These are phyloP conservation scores for Clonostachys solani DNA, from an alignment of 2,329 filamentous ascomycete genomes.

Conservation along the genomic window DNA sequence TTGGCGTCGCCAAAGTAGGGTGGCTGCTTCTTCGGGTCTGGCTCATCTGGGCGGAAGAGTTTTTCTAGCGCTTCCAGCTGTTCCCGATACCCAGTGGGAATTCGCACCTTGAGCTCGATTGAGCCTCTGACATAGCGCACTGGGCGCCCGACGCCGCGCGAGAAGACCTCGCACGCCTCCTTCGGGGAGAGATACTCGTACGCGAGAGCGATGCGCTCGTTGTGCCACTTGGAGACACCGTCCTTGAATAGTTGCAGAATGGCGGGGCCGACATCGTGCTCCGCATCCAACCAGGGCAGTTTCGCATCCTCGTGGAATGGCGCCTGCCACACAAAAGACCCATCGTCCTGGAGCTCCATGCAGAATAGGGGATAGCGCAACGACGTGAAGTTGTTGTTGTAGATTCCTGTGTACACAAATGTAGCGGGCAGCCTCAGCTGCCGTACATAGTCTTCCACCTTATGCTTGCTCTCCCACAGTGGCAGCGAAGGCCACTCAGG, in stretches of 20 bases:
- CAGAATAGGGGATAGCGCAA: conserved; percentile 90
- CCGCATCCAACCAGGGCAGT: conserved; percentile 91
- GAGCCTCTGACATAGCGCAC: conserved; percentile 75
- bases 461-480: conserved; percentile 88
- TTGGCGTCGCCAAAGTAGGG: conserved; percentile 57
- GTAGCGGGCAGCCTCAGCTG: conserved; percentile 80
- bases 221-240: conserved; percentile 80
- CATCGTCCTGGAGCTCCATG: conserved; percentile 82
- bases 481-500: conserved; percentile 77
- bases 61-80: conserved; percentile 71
- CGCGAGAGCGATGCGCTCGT: conserved; percentile 73
- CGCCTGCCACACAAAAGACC: conserved; percentile 87
- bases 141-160: conserved; percentile 70
- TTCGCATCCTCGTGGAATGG: conserved; percentile 88
- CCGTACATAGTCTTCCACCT: conserved; percentile 86
- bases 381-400: conserved; percentile 98
- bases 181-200: conserved; percentile 84
- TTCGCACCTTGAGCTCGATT: conserved; percentile 80
- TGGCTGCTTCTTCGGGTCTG: conserved; percentile 52
- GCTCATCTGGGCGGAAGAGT: conserved; percentile 47
- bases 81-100: conserved; percentile 83
- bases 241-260: conserved; percentile 95
- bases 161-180: conserved; percentile 79
- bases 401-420: conserved; percentile 94
- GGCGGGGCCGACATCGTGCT: conserved; percentile 91